Evolutionary conservation across 2,329 filamentous ascomycete species (phyloP).

Genomic region (Curvularia lunata): DNA sequence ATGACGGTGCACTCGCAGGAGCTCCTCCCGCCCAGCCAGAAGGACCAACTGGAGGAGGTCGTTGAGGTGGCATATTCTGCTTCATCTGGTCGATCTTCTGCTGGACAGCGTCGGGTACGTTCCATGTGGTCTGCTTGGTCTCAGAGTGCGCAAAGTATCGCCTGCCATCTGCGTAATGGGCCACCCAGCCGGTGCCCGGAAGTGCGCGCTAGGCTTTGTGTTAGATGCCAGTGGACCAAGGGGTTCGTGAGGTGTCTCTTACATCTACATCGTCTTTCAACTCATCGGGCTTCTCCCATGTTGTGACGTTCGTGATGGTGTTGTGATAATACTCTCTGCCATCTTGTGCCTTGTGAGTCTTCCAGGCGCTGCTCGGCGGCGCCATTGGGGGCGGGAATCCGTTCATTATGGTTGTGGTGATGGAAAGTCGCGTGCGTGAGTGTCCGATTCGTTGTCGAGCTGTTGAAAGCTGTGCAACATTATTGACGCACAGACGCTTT

Average conservation of each 20-base stretch:
- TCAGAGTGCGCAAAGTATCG: slow-evolving; percentile 95
- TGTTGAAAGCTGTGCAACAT: slow-evolving; percentile 7
- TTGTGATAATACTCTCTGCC: slow-evolving; percentile 94
- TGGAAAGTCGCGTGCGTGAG: slow-evolving; percentile 12
- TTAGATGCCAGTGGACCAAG: slow-evolving; percentile 15
- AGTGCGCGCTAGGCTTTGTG: slow-evolving; percentile 70
- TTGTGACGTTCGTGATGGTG: slow-evolving; percentile 79
- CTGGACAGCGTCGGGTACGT: slow-evolving; percentile 74
- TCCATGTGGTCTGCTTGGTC: slow-evolving; percentile 92
- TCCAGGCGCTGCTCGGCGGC: slow-evolving; percentile 64
- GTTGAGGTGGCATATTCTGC: slow-evolving; percentile 52
- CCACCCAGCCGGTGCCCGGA: slow-evolving; percentile 86
- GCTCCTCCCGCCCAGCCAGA: slow-evolving; percentile 67
- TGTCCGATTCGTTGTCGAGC: slow-evolving; percentile 5
- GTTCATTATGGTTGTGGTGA: slow-evolving; percentile 59
- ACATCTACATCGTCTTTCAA: slow-evolving; percentile 86
- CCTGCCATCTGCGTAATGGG: slow-evolving; percentile 78
- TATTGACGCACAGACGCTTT: slow-evolving; percentile 9
- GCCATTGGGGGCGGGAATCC: slow-evolving; percentile 60
- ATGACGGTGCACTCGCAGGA: slow-evolving; percentile 49
- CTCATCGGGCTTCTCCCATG: slow-evolving; percentile 94
- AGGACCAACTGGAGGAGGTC: slow-evolving; percentile 48
- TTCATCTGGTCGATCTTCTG: slow-evolving; percentile 82
- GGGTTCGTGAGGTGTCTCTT: slow-evolving; percentile 25
- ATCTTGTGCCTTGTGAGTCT: slow-evolving; percentile 79